Evolutionary conservation across 2,329 filamentous ascomycete species (phyloP), one percentile per base, ranked within the genome.

Genomic region (Botrytis medusae): DNA sequence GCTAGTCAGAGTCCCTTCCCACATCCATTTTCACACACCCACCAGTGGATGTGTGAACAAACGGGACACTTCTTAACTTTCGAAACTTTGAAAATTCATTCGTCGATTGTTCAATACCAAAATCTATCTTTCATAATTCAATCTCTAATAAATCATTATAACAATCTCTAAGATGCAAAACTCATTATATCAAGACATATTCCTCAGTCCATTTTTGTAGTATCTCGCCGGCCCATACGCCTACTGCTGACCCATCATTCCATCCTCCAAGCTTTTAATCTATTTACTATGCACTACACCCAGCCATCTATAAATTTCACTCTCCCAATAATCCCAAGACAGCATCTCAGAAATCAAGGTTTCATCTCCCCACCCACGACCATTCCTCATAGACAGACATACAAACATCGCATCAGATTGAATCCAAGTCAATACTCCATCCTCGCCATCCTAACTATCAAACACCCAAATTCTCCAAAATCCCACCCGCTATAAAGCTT

Each of bases 251-350:
- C 2, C 14, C 6, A 18, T 54, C 14, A n/a, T 54, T 14, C 0
- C 29, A 54, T 7, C 2, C 10, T 14, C 51, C 14, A 54, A 29
- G 18, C 7, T 18, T 5, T 16, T 7, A 5, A 54, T 12, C 16
- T 18, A 8, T 16, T 54, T 7, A 2, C 14, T 29, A 29, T 54
- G 1, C 14, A 18, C 6, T 4, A 0, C 6, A 54, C 2, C 51
- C 14, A 57, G 51, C 1, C 14, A 18, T 5, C 2, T 18, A 4
- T 32, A 4, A 0, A 1, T 32, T 29, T 8, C n/a, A 29, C n/a
- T 18, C 16, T 29, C n/a, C 6, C 48, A 54, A 54, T 6, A 5
- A 16, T n/a, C 25, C 4, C 5, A 54, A 54, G 4, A 29, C 14
- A 29, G 25, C 0, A 16, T 29, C 51, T 18, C n/a, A 7, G 5